A percentile compares a stretch with the other conserved stretches of the same genome.
phyloP scores from a whole-genome alignment of 116 monocot genomes.

The Phalaenopsis hybrid region DNA sequence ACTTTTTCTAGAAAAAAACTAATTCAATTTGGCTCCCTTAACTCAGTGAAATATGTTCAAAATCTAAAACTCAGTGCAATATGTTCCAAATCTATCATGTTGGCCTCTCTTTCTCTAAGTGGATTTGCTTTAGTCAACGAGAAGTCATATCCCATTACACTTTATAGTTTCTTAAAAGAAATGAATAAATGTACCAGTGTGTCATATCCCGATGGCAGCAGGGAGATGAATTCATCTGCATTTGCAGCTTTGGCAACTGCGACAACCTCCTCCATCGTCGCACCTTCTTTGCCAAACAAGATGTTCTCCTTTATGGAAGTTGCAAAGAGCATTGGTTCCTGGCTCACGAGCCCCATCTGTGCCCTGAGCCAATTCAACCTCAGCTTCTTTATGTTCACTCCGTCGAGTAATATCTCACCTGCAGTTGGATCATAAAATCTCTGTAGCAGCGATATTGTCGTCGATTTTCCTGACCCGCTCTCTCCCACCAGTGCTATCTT shows the following conservation, averaged over 20 bases:
- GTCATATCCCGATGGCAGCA: constrained; percentile 54
- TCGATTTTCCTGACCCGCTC: constrained; percentile 79
- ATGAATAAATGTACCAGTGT: constrained; percentile 53
- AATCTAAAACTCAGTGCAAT: too few relatives aligned
- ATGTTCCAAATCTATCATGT: too few relatives aligned
- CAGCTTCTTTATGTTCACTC: constrained; percentile 44
- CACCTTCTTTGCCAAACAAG: constrained; percentile 65
- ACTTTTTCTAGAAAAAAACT: too few relatives aligned
- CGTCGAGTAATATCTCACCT: constrained; percentile 52
- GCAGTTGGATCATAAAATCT: constrained; percentile 55
- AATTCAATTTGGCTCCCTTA: too few relatives aligned
- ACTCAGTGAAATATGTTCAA: too few relatives aligned
- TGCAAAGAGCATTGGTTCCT: constrained; percentile 66
- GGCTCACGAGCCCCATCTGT: constrained; percentile 80
- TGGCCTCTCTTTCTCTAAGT: too few relatives aligned
- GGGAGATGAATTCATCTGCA: constrained; percentile 68
- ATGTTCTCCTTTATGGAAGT: constrained; percentile 73
- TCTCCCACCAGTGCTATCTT: constrained; percentile 63
- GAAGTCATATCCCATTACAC: too few relatives aligned
- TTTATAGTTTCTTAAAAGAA: too few relatives aligned
- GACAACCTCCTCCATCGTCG: constrained; percentile 57
- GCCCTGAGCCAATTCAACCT: constrained; percentile 70
- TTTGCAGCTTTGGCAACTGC: constrained; percentile 62
- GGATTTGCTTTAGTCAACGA: too few relatives aligned
- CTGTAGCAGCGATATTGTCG: constrained; percentile 54